Percentiles rank a stretch among this genome's conserved stretches.
These are phyloP conservation scores for Chrysoporthe deuterocubensis DNA, from an alignment of 2,329 filamentous ascomycete species.

Conservation along the genomic window DNA sequence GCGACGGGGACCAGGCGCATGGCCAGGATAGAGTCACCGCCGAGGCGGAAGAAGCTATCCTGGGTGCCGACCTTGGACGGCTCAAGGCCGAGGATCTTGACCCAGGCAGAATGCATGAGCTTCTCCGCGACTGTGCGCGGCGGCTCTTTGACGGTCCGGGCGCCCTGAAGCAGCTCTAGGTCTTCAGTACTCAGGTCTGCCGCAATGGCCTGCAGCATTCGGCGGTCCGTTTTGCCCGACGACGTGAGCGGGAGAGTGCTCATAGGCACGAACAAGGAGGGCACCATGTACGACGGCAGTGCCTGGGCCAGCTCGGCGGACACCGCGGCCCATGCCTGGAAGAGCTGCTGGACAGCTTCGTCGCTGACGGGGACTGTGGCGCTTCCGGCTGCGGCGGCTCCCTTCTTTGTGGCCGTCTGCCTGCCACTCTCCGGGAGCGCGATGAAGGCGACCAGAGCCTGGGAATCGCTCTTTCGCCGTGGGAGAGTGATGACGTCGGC, in stretches of 20 bases:
- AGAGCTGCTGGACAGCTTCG: not conserved
- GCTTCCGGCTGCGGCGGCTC: not conserved
- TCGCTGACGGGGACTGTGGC: not conserved
- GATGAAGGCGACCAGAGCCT: conserved; percentile 47
- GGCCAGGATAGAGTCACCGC: conserved; percentile 37
- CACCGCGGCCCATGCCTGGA: not conserved
- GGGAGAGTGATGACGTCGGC: not conserved
- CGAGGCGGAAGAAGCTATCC: conserved; percentile 37
- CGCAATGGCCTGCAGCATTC: no score
- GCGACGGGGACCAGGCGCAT: conserved; percentile 33
- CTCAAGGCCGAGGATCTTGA: no score
- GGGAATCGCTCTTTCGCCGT: conserved; percentile 22
- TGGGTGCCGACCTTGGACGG: conserved; percentile 18
- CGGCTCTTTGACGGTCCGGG: not conserved
- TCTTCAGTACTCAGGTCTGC: no score
- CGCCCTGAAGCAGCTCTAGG: no score
- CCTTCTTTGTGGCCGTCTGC: no score
- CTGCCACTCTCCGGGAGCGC: conserved; percentile 33
- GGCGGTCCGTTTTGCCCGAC: no score
- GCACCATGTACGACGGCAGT: conserved; percentile 15
- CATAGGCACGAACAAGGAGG: conserved; percentile 5
- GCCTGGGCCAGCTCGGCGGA: conserved; percentile 6
- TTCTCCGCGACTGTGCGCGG: conserved; percentile 2
- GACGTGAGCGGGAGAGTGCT: not conserved
- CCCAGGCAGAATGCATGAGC: conserved; percentile 6